Evolutionary conservation across 192 early-diverging fungal genomes (phyloP), one percentile per base, ranked within the genome.

Genomic region (Umbelopsis isabellina): DNA sequence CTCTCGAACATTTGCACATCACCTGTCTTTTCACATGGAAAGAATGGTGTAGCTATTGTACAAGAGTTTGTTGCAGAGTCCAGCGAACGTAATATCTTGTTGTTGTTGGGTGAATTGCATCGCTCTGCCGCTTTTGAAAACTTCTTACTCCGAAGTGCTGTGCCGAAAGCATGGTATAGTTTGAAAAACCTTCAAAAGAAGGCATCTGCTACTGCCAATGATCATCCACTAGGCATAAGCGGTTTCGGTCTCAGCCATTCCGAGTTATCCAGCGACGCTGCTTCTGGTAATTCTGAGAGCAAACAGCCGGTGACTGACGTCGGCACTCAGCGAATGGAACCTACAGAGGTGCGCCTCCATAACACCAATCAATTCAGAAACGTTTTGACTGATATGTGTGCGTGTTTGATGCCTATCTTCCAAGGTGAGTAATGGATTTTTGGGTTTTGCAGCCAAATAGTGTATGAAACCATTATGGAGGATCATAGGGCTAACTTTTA

Each of bases 101-200:
- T 68, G 11, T 52, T 78, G 12, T 72, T 93, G 20, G 88, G 87
- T 16, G 71, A 87, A 18, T 66, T 95, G 25, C 90, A 93, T 76
- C 79, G 91, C 21, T 61, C 55, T 33, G 55, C 55, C 15, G 55
- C 55, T 18, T 61, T 61, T 61, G 55, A 95, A 71, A 86, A 81
- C 48, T 71, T 88, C 30, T 52, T 84, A 3, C 69, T 93, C 33
- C 89, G 86, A 46, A 80, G 76, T 18, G 50, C 78, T 8, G 80
- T 93, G 10, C 91, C 89, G 8, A 83, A 84, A 70, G 50, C 80
- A n/a, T 94, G 93, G 93, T 90, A 91, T 77, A 79, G 82, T 22
- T 75, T 75, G 18, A 75, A 50, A 35, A 75, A 75, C 30, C 82
- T 72, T 52, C 46, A 51, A 22, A 88, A 75, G 58, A 85, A 82